Base-by-base conservation (phyloP, 768 basidiomycete genomes). In the Suillus cothurnatus region DNA sequence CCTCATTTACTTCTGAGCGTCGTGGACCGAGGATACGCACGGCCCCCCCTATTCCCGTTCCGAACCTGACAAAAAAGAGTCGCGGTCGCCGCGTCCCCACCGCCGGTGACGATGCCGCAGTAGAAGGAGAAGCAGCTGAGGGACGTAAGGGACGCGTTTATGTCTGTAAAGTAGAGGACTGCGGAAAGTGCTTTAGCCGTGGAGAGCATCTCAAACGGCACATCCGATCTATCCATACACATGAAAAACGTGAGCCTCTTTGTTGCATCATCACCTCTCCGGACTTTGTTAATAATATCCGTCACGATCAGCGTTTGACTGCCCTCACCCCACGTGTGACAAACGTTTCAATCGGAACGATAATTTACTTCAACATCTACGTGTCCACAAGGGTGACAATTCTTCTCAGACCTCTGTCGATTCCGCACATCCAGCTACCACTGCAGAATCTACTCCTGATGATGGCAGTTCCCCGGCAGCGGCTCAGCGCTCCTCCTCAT, bases 331-430 rank as follows among this genome's bases (percentile, higher is more conserved):
- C 4, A 73, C 80, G 36, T 94, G 92, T 77, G 85, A 85, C 73
- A 91, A 91, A 73, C 81, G 81, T 69, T 94, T 93, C 74, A 91
- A 90, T 65, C 83, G 92, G 66, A 89, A 89, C 68, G 92, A 93
- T 72, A 93, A 93, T 74, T 84, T 93, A 39, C 81, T 90, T 56
- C 92, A 93, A 75, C 92, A 93, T 70, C 78, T 89, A 73, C 87
- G 88, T 70, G 88, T 92, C 21, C 91, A 92, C 76, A 82, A 84
- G 65, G 77, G 77, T 49, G 76, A 76, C 62, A 77, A 58, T 58
- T 76, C 76, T 56, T 76, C 76, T 31, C 76, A 76, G 67, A 76
- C 76, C 0, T 76, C 76, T 23, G 57, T 74, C 39, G 76, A 76
- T 64, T 77, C 76, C 31, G 63, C 67, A 3, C 41, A 72, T 43